phyloP scores from a whole-genome alignment of 257 asterid genomes.

The Fraxinus anomala region DNA sequence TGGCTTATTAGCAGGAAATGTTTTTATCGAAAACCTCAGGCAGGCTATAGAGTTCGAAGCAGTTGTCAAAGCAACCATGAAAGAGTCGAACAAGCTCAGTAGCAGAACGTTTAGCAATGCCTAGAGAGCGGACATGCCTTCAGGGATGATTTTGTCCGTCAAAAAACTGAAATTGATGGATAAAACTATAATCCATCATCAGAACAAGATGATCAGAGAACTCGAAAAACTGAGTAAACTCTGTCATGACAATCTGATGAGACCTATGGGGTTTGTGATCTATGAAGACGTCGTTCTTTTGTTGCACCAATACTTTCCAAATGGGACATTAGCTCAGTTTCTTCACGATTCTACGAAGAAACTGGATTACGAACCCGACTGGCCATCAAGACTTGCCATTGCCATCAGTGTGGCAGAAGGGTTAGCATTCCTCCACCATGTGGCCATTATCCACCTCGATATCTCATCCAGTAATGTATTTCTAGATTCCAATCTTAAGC shows the following conservation, averaged over 20 bases:
- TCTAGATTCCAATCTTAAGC: slow-evolving; percentile 68
- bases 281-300: slow-evolving; percentile 76
- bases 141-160: slow-evolving; percentile 78
- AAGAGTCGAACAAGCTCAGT: slow-evolving; percentile 69
- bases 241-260: slow-evolving; percentile 70
- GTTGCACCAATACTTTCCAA: slow-evolving; percentile 58
- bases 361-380: slow-evolving; percentile 66
- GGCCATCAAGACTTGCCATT: slow-evolving; percentile 79
- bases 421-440: slow-evolving; percentile 77
- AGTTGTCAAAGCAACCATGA: slow-evolving; percentile 68
- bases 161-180: slow-evolving; percentile 81
- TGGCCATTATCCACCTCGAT: slow-evolving; percentile 91
- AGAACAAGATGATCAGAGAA: slow-evolving; percentile 84
- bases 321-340: slow-evolving; percentile 74
- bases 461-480: slow-evolving; percentile 86
- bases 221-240: slow-evolving; percentile 86
- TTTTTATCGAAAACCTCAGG: slow-evolving; percentile 74
- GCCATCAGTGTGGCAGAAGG: slow-evolving; percentile 97
- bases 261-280: slow-evolving; percentile 80
- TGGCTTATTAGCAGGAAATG: slow-evolving; percentile 84
- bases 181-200: slow-evolving; percentile 64
- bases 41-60: slow-evolving; percentile 90
- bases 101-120: slow-evolving; percentile 81
- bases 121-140: slow-evolving; percentile 94
- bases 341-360: slow-evolving; percentile 56